Evolutionary conservation across 2,329 filamentous ascomycete genomes (phyloP), one percentile per base, ranked within the genome.

Genomic region (Cladosporium sp.): DNA sequence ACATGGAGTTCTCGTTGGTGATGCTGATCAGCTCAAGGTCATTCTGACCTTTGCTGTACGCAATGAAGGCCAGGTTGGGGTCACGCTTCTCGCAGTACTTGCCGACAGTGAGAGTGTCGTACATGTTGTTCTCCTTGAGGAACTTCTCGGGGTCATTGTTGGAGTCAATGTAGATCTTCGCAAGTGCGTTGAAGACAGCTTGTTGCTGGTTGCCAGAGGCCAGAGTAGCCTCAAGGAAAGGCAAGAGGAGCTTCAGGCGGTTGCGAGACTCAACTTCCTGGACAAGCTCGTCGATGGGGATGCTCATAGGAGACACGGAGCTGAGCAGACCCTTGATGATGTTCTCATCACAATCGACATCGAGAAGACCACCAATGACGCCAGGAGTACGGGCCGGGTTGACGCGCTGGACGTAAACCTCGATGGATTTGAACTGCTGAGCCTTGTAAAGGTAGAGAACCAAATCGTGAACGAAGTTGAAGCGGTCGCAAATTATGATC

Each of bases 1-100:
- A 98, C 93, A 98, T 98, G n/a, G 88, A 85, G 73, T 98, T 98
- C 72, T 98, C 94, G 62, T 97, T 98, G 64, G 93, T 97, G 65
- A 98, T 92, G 69, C 87, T 93, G 71, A 98, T 92, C 50, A 98
- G 80, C 72, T 98, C 94, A 27, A 98, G 74, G 64, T 98, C 93
- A 58, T 98, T 98, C 71, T 96, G 88, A 16, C 93, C 93, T 77
- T 98, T 98, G 62, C 84, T 81, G 70, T 96, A 98, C 55, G 90
- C 88, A 66, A 97, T 95, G 71, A 87, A 95, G 3, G 89, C 92
- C 49, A 98, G 77, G 67, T 95, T 95, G 55, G 93, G 93, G 63
- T 98, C 93, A 29, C 93, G 86, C 80, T 97, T 97, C 77, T 96
- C 92, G 68, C 92, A 98, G 77, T 98, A 98, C 73, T 95, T 96